These are phyloP conservation scores for Microstegium vimineum DNA, from an alignment of 176 grass and related monocot genomes.

Conservation along the genomic window DNA sequence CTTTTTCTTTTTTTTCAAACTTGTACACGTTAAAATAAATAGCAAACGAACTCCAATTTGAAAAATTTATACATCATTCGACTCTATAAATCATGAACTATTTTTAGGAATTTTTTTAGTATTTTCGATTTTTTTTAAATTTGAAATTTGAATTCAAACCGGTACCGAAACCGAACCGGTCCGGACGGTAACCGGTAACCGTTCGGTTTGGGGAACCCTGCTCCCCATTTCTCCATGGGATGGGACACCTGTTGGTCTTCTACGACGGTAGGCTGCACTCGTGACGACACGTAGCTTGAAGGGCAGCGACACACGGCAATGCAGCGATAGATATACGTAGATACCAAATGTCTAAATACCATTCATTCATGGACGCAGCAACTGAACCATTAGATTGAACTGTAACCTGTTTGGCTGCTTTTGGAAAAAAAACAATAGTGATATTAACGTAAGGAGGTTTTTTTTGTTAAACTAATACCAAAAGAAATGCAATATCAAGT, in stretches of 20 bases:
- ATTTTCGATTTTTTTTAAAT: too few relatives aligned
- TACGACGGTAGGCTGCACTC: background rate
- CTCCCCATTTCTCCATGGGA: background rate
- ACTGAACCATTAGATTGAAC: background rate
- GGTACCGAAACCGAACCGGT: too few relatives aligned
- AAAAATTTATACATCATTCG: too few relatives aligned
- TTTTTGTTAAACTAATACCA: background rate
- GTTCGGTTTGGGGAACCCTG: too few relatives aligned
- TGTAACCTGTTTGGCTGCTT: background rate
- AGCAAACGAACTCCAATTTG: too few relatives aligned
- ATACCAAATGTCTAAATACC: too few relatives aligned
- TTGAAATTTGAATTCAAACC: too few relatives aligned
- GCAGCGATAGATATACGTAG: background rate
- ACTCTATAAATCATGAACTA: too few relatives aligned
- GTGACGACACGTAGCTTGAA: background rate
- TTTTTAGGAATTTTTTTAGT: too few relatives aligned
- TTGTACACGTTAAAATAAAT: too few relatives aligned
- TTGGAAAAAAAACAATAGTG: background rate
- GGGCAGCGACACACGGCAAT: background rate
- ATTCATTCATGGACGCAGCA: background rate
- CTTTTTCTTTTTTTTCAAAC: too few relatives aligned
- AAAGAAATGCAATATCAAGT: background rate
- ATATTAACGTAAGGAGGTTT: background rate
- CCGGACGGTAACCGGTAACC: too few relatives aligned
- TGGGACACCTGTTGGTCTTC: background rate